A percentile compares a stretch with the other conserved stretches of the same genome.
These are phyloP conservation scores for Borovskyia barvae DNA, from an alignment of 208 protist species.

Conservation along the genomic window DNA sequence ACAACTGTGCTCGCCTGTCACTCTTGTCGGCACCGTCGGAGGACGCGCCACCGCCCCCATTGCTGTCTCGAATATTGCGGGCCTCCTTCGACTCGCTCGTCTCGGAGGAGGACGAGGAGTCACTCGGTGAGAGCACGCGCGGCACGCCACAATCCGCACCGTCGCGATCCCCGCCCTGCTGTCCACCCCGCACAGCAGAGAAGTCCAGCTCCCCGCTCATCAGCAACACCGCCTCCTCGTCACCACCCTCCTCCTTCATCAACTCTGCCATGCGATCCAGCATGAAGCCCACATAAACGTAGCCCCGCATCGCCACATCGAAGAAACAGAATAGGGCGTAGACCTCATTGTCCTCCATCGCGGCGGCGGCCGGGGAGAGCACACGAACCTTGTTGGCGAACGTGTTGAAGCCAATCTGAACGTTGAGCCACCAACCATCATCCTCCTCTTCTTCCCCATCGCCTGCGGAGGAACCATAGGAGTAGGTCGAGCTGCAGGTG, in stretches of 20 bases:
- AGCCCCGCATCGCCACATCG: conserved; percentile 49
- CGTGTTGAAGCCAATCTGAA: conserved; percentile 61
- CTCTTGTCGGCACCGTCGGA: no score
- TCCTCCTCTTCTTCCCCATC: conserved; percentile 1
- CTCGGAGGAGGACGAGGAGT: not conserved
- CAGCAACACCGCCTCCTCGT: conserved; percentile 38
- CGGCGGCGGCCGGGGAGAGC: conserved; percentile 49
- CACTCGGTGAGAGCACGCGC: no score
- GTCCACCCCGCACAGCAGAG: conserved; percentile 9
- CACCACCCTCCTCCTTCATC: conserved; percentile 31
- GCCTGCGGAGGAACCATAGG: not conserved
- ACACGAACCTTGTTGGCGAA: conserved; percentile 62
- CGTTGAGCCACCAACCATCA: conserved; percentile 27
- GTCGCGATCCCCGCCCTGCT: not conserved
- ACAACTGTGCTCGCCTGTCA: no score
- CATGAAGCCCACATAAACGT: conserved; percentile 66
- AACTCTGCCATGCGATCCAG: conserved; percentile 39
- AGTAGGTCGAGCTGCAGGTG: not conserved
- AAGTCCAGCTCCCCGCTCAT: conserved; percentile 50
- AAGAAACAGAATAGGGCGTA: conserved; percentile 79
- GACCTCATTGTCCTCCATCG: conserved; percentile 70
- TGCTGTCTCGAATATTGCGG: no score
- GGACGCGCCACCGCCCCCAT: no score
- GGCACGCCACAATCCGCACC: no score
- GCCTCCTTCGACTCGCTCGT: no score